Percentiles rank a stretch among this genome's conserved stretches.
Evolutionary conservation across 345 rosid species (phyloP).

Genomic region (Brassica incana): DNA sequence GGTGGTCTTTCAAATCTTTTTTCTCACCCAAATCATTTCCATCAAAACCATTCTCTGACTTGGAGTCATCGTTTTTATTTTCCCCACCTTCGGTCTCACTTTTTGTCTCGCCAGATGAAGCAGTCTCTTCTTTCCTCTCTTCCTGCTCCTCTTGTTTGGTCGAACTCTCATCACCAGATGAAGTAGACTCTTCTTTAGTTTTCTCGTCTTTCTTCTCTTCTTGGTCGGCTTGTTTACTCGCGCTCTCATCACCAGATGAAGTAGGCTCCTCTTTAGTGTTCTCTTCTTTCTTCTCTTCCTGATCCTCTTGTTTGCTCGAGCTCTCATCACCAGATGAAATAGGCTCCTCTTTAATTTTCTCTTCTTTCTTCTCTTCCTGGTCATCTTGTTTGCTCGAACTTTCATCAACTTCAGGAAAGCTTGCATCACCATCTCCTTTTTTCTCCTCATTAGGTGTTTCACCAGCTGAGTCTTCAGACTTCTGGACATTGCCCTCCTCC

Average conservation of each 20-base stretch:
- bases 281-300: not conserved
- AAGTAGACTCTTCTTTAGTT: constrained; percentile 43
- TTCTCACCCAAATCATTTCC: constrained; percentile 45
- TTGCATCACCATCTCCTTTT: constrained; percentile 50
- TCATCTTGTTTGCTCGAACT: not conserved
- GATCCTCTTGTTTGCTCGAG: not conserved
- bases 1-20: constrained; percentile 49
- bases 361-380: constrained; percentile 43
- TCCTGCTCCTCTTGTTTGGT: constrained; percentile 46
- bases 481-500: constrained; percentile 40
- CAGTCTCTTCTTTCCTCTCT: constrained; percentile 45
- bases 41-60: constrained; percentile 39
- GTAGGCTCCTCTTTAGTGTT: not conserved
- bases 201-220: constrained; percentile 50
- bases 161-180: constrained; percentile 31
- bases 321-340: constrained; percentile 5
- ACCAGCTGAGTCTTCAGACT: constrained; percentile 60
- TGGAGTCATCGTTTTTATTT: constrained; percentile 37
- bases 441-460: constrained; percentile 68
- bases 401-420: constrained; percentile 32
- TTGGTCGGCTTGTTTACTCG: constrained; percentile 40
- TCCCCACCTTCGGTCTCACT: constrained; percentile 38
- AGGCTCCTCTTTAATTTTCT: constrained; percentile 40
- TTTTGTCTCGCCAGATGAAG: constrained; percentile 42
- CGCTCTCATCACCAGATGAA: constrained; percentile 35